Percentiles rank a stretch among this genome's conserved stretches.
phyloP scores from a whole-genome alignment of 768 basidiomycete genomes.

The Mycena rosella region DNA sequence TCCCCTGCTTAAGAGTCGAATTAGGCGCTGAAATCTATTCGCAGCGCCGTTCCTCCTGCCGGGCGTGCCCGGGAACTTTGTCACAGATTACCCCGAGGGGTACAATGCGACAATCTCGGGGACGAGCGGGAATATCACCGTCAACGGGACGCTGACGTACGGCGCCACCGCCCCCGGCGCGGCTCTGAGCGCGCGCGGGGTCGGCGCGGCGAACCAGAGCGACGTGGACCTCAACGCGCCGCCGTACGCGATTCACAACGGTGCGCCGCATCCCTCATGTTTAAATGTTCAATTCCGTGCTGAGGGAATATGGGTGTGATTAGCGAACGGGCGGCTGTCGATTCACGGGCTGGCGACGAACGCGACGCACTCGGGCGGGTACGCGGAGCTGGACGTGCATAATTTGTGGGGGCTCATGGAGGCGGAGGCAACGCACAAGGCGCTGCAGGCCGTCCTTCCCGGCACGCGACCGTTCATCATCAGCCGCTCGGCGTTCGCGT shows the following conservation, averaged over 20 bases:
- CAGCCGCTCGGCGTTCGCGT: slow-evolving; percentile 76
- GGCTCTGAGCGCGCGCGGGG: slow-evolving; percentile 54
- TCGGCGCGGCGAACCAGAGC: slow-evolving; percentile 63
- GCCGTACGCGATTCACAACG: slow-evolving; percentile 81
- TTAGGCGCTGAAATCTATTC: no score
- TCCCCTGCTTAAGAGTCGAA: background rate
- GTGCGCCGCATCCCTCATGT: slow-evolving; percentile 46
- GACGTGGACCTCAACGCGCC: slow-evolving; percentile 67
- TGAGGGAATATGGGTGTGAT: slow-evolving; percentile 6
- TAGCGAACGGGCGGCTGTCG: slow-evolving; percentile 67
- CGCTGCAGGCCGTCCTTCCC: slow-evolving; percentile 64
- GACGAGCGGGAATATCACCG: slow-evolving; percentile 80
- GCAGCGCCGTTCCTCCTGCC: slow-evolving; percentile 65
- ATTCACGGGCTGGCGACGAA: slow-evolving; percentile 74
- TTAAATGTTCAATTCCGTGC: background rate
- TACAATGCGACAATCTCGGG: slow-evolving; percentile 74
- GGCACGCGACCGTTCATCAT: slow-evolving; percentile 80
- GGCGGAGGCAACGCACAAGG: slow-evolving; percentile 73
- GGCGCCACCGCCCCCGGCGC: slow-evolving; percentile 33
- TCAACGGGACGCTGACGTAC: slow-evolving; percentile 74
- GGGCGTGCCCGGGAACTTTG: slow-evolving; percentile 64
- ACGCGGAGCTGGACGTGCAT: slow-evolving; percentile 75
- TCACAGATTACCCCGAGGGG: slow-evolving; percentile 78
- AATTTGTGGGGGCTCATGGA: slow-evolving; percentile 82
- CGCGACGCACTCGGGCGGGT: slow-evolving; percentile 75